Percentiles rank a stretch among this genome's conserved stretches.
phyloP scores from a whole-genome alignment of 805 yeast species.

The Myxozyma melibiosi region DNA sequence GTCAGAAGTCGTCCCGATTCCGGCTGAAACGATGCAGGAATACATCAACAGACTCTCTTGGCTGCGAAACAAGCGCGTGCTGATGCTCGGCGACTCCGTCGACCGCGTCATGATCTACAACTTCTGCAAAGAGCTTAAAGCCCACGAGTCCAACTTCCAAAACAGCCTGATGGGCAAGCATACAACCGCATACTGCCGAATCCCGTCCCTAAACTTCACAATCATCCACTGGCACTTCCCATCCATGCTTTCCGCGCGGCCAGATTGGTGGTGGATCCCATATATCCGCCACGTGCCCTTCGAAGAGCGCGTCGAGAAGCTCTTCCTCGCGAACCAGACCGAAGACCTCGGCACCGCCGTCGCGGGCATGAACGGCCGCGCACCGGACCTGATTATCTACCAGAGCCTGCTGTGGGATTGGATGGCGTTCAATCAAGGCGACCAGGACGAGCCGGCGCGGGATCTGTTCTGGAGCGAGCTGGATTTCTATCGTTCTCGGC shows the following conservation, averaged over 20 bases:
- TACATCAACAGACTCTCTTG: conserved; percentile 8
- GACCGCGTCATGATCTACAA: conserved; percentile 13
- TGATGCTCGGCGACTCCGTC: conserved; percentile 26
- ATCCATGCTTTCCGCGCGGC: conserved; percentile 11
- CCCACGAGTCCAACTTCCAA: too few relatives aligned
- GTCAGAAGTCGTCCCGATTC: too few relatives aligned
- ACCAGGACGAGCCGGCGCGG: not conserved
- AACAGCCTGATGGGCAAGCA: conserved; percentile 3
- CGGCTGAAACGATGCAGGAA: not conserved
- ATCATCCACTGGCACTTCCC: conserved; percentile 30
- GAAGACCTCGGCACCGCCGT: too few relatives aligned
- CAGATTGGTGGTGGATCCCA: conserved; percentile 31
- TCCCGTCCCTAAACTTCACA: conserved; percentile 25
- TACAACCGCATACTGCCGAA: conserved; percentile 23
- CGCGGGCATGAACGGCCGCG: conserved; percentile 18
- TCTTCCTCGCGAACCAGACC: too few relatives aligned
- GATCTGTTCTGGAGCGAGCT: conserved; percentile 24
- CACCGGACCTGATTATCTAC: conserved; percentile 23
- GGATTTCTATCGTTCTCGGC: conserved; percentile 15
- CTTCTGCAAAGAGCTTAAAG: conserved; percentile 18
- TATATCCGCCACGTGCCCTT: conserved; percentile 19
- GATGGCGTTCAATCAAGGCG: conserved; percentile 2
- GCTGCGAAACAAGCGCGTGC: conserved; percentile 20
- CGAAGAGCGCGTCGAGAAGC: conserved; percentile 21
- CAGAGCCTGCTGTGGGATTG: conserved; percentile 23